Evolutionary conservation across 768 basidiomycete species (phyloP).

Genomic region (Russula griseocarnosa): DNA sequence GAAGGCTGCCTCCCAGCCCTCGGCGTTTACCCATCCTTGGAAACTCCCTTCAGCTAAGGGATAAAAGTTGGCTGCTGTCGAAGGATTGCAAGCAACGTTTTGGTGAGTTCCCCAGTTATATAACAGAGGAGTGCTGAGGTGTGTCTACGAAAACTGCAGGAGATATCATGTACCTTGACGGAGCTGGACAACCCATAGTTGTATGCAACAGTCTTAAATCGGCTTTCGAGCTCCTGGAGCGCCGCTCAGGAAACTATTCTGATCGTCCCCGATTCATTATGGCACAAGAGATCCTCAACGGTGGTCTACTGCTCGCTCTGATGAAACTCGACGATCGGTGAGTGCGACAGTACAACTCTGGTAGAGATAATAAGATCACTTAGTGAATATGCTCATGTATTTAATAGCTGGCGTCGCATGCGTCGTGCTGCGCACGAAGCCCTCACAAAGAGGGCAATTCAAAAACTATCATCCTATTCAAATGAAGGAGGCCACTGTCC

Average conservation of each 20-base stretch:
- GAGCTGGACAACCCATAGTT: constrained; percentile 26
- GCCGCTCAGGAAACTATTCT: constrained; percentile 32
- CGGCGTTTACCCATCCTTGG: constrained; percentile 5
- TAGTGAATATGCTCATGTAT: not conserved
- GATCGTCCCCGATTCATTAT: constrained; percentile 27
- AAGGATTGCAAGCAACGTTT: constrained; percentile 10
- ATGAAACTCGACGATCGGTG: constrained; percentile 2
- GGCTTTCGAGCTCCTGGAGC: constrained; percentile 29
- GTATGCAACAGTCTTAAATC: constrained; percentile 9
- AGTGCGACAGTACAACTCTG: not conserved
- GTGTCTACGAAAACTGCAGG: not conserved
- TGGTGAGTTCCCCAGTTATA: not conserved
- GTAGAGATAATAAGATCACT: not conserved
- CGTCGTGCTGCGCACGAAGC: constrained; percentile 36
- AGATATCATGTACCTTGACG: constrained; percentile 29
- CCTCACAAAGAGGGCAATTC: constrained; percentile 30
- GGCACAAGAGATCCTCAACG: constrained; percentile 17
- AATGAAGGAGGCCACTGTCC: constrained; percentile 32
- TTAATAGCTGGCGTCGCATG: constrained; percentile 36
- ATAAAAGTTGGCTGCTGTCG: constrained; percentile 2
- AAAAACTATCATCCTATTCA: constrained; percentile 32
- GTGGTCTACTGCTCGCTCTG: constrained; percentile 7
- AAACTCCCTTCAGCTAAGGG: not conserved
- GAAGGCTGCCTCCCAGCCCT: constrained; percentile 9
- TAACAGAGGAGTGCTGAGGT: not conserved